phyloP scores from a whole-genome alignment of 2,329 filamentous ascomycete genomes.

The Paecilomyces dactylethromorphus region DNA sequence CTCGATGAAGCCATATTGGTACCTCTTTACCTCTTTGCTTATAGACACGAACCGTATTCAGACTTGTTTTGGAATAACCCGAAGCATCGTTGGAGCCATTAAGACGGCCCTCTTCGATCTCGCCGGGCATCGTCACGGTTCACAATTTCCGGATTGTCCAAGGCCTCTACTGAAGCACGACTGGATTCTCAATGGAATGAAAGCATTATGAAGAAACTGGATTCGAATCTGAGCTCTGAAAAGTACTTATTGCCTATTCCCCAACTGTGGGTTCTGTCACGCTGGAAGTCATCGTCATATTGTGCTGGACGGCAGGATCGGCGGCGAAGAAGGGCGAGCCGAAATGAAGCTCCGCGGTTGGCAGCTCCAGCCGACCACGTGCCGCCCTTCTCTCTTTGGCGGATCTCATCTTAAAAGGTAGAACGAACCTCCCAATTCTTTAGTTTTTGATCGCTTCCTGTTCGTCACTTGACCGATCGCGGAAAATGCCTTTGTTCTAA shows the following conservation, averaged over 20 bases:
- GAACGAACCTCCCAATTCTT: too few species aligned
- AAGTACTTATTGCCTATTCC: neutral
- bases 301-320: neutral
- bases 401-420: too few species aligned
- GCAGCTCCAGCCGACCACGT: neutral
- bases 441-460: too few species aligned
- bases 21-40: constrained; percentile 3
- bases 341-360: neutral
- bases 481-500: neutral
- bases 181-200: neutral
- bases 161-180: neutral
- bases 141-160: neutral
- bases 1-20: neutral
- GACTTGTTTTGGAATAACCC: constrained; percentile 1
- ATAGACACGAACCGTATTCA: constrained; percentile 6
- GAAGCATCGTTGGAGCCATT: neutral
- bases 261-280: neutral
- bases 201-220: neutral
- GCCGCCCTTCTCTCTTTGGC: too few species aligned
- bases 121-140: neutral
- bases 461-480: too few species aligned
- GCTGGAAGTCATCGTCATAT: neutral
- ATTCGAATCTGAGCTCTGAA: neutral
- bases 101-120: neutral
- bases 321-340: neutral